Base-by-base conservation (phyloP, 2,329 filamentous ascomycete genomes). In the Parastagonospora avenae region DNA sequence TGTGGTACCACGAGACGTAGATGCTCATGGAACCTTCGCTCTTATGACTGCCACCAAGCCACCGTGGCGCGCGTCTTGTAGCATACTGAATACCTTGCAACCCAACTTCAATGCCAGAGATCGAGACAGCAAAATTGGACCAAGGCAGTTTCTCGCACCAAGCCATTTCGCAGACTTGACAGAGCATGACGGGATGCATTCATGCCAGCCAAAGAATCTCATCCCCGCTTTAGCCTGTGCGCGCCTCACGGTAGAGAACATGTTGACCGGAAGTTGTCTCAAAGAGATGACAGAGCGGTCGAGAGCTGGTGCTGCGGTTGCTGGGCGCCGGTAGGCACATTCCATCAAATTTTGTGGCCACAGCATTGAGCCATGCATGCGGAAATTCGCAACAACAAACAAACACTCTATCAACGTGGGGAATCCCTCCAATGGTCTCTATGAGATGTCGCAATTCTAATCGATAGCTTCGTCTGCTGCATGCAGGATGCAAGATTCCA, bases 31-130 rank as follows among this genome's bases (percentile, higher is more conserved):
- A 31, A 33, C 33, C 42, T 27, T 33, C 19, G 37, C 37, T 14
- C 35, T 40, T 35, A 50, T 52, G 33, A 37, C 50, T 57, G 41
- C 28, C 50, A 60, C 52, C 45, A 48, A 38, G 50, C 8, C 32
- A 19, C 46, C 16, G 38, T 44, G 33, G 49, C 46, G 38, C 46
- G 31, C 41, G 11, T 27, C 16, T 42, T 36, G 37, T 47, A 36
- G 42, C 41, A 30, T 16, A 45, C 43, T 37, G 19, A 24, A 5
- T 24, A 24, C 19, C 19, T 24, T 5, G 5, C 19, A 24, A 24
- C 19, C 19, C 19, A 24, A 24, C 19, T 24, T 24, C 19, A 24
- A 24, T 24, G 19, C 19, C 19, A 24, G 19, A 5, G 19, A 24
- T 24, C 19, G 19, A 24, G 19, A 24, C 3, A 3, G 19, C 19